Evolutionary conservation across 192 early-diverging fungal species (phyloP).

Genomic region (Diversispora eburnea): DNA sequence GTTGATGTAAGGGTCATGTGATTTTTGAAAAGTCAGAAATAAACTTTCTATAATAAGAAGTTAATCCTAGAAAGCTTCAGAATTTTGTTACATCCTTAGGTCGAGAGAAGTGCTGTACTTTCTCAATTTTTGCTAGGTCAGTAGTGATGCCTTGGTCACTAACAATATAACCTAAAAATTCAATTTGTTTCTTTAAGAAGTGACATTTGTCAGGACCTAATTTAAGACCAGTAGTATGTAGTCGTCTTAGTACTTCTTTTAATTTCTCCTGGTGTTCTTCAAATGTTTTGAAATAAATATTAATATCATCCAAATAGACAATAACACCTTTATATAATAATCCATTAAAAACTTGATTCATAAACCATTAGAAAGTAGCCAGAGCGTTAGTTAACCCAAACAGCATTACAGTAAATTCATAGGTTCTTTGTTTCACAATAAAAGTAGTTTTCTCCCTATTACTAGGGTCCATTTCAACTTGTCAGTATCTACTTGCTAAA

Average conservation of each 20-base stretch:
- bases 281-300: too few relatives aligned
- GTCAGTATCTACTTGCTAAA: slow-evolving; percentile 28
- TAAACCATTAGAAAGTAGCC: slow-evolving; percentile 34
- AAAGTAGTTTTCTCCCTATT: slow-evolving; percentile 31
- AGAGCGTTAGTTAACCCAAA: slow-evolving; percentile 35
- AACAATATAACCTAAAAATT: slow-evolving; percentile 23
- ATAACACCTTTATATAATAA: slow-evolving; percentile 4
- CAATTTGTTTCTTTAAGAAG: slow-evolving; percentile 1
- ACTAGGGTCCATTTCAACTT: not conserved
- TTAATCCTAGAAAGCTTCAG: slow-evolving; percentile 10
- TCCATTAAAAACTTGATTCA: slow-evolving; percentile 1
- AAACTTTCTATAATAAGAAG: not conserved
- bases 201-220: slow-evolving; percentile 7
- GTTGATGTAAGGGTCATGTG: not conserved
- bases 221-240: slow-evolving; percentile 1
- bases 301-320: slow-evolving; percentile 37
- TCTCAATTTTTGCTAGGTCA: slow-evolving; percentile 23
- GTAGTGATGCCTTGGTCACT: slow-evolving; percentile 1
- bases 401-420: slow-evolving; percentile 29
- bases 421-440: slow-evolving; percentile 13
- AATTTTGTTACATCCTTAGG: not conserved
- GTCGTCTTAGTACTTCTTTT: not conserved
- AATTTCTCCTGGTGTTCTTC: slow-evolving; percentile 30
- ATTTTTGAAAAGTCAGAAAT: not conserved
- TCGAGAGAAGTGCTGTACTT: not conserved